Evolutionary conservation across 2,329 filamentous ascomycete genomes (phyloP), one percentile per base, ranked within the genome.

Genomic region (Colletotrichum kahawae): DNA sequence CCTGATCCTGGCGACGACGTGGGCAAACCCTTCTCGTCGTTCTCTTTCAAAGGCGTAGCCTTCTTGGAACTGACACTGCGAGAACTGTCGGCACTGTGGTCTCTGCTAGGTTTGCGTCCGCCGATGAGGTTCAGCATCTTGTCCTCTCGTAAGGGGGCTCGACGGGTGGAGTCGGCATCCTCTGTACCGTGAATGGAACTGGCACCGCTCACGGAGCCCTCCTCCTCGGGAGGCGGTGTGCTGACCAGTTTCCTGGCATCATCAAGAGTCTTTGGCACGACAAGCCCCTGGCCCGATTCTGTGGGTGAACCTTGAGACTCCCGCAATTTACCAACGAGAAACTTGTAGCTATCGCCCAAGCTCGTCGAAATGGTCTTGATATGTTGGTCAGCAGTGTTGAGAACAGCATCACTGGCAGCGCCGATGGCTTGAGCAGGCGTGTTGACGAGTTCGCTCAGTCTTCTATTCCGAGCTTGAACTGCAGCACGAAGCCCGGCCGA

Each of bases 301-400:
- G 84, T 81, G 14, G 81, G 79, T 79, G 85, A 79, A 78, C 88
- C 83, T 81, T 91, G 85, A 79, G 92, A 88, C 82, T 98, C 95
- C 76, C 94, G 95, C 24, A 98, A 88, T 78, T 95, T 95, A 18
- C 96, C 96, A 70, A 99, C 92, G 29, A 99, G 87, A 82, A 98
- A 98, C 75, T 95, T 97, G 85, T 98, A 97, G 82, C 95, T 98
- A 80, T 95, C 95, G 75, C 96, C 96, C 5, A 98, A 87, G 63
- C 95, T 97, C 80, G 91, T 96, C 77, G 96, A 95, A 78, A 99
- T 98, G 43, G 93, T 97, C 81, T 98, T 98, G 77, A 98, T 88
- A 2, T 96, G 91, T 82, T 98, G 95, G 81, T 99, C 97, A 13
- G 97, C 97, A 1, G 95, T 96, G 78, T 91, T 95, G 75, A 98